A percentile compares a stretch with the other conserved stretches of the same genome.
Conservation (phyloP, 2,329 filamentous ascomycete species). For the Microdochium paspali region DNA sequence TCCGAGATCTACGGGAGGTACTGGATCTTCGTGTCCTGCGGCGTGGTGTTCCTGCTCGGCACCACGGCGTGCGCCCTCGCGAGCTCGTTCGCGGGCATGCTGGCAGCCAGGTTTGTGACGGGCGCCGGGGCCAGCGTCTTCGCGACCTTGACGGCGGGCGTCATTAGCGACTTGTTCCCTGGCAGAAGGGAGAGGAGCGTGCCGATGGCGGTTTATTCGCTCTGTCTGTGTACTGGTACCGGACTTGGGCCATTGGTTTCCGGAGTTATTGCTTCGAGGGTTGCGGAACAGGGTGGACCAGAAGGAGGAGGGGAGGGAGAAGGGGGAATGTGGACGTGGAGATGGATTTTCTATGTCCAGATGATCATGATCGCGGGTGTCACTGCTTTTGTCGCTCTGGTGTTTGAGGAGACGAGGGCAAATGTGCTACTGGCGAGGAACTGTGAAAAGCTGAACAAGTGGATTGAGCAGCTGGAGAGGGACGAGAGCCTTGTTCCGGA, state of each 20-base stretch:
- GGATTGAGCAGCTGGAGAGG: slow-evolving; percentile 32
- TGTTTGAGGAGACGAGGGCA: slow-evolving; percentile 60
- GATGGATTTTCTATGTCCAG: slow-evolving; percentile 62
- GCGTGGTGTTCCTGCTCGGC: slow-evolving; percentile 22
- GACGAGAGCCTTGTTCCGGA: slow-evolving; percentile 4
- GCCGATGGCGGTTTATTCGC: slow-evolving; percentile 59
- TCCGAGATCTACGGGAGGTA: slow-evolving; percentile 45
- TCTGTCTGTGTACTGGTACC: slow-evolving; percentile 51
- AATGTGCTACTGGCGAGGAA: slow-evolving; percentile 55
- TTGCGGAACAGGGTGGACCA: too few relatives aligned
- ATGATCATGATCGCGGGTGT: slow-evolving; percentile 46
- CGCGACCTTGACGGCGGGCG: slow-evolving; percentile 45
- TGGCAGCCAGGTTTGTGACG: slow-evolving; percentile 51
- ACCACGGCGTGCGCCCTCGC: slow-evolving; percentile 50
- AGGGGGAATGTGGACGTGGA: slow-evolving; percentile 33
- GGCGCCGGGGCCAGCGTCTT: slow-evolving; percentile 49
- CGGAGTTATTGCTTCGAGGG: slow-evolving; percentile 46
- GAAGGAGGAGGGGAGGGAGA: too few relatives aligned
- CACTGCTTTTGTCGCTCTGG: slow-evolving; percentile 44
- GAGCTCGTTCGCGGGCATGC: slow-evolving; percentile 48
- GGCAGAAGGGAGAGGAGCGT: slow-evolving; percentile 52
- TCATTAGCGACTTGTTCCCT: slow-evolving; percentile 56
- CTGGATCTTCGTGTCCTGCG: slow-evolving; percentile 18
- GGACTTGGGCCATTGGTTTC: slow-evolving; percentile 52
- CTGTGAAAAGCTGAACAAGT: slow-evolving; percentile 47